Percentiles rank a stretch among this genome's conserved stretches.
These are phyloP conservation scores for Epichloe coenophiala DNA, from an alignment of 2,329 filamentous ascomycete genomes.

Conservation along the genomic window DNA sequence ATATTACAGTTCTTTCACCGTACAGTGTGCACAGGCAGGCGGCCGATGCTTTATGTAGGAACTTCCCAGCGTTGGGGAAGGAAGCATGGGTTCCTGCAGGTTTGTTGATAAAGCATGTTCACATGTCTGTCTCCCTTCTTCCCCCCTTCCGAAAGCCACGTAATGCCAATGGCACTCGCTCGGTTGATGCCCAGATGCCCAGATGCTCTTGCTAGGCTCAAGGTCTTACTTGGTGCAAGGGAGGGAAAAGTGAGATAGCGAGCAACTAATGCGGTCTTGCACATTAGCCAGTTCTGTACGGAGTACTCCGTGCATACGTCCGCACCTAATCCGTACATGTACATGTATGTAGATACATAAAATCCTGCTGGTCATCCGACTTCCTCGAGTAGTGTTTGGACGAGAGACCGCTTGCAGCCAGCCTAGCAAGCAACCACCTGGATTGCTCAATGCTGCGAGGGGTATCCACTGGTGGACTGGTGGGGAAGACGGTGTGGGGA, in stretches of 20 bases:
- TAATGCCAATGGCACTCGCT: background rate
- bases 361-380: conserved; percentile 7
- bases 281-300: background rate
- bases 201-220: background rate
- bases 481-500: background rate
- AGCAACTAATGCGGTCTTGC: background rate
- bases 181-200: background rate
- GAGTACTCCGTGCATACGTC: background rate
- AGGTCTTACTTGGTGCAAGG: background rate
- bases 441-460: background rate
- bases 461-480: background rate
- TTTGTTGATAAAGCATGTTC: no score
- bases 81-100: no score
- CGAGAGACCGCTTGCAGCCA: conserved; percentile 6
- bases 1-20: background rate
- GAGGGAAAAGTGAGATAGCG: background rate
- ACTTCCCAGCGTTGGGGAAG: no score
- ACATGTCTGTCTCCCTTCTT: no score
- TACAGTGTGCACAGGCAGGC: no score
- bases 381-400: conserved; percentile 2
- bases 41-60: no score
- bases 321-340: background rate
- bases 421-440: background rate
- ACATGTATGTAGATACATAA: background rate
- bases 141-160: background rate